Conservation (phyloP, 73 alveolate species). For the Paramecium biaurelia region DNA sequence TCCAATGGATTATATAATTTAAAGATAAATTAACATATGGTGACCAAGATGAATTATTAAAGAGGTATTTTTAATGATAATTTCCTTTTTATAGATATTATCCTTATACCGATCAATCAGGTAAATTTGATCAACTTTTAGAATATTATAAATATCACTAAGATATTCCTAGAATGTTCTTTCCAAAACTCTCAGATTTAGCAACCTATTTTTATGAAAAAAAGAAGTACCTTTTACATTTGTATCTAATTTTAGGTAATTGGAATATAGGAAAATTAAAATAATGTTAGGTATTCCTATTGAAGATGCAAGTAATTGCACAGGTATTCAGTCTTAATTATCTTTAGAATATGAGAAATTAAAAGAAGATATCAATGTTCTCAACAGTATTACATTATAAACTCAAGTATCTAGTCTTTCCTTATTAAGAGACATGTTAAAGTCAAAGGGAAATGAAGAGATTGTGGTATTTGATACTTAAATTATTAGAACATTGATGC, state of each 20-base stretch:
- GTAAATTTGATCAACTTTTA: constrained; percentile 18
- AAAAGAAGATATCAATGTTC: background rate
- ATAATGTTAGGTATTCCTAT: constrained; percentile 22
- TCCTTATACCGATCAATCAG: background rate
- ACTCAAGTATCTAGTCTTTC: constrained; percentile 2
- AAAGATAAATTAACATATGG: constrained; percentile 36
- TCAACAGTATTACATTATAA: background rate
- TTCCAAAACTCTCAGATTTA: constrained; percentile 1
- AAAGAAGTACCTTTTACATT: background rate
- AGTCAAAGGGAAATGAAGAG: background rate
- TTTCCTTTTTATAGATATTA: background rate
- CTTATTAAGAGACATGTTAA: background rate
- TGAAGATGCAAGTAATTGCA: background rate
- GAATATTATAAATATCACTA: constrained; percentile 63
- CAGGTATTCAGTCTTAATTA: background rate
- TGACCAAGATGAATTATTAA: constrained; percentile 56
- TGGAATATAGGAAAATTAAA: constrained; percentile 17
- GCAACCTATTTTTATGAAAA: constrained; percentile 39
- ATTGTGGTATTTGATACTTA: background rate
- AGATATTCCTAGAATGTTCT: constrained; percentile 61
- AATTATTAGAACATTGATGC: constrained; percentile 22
- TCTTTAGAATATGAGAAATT: background rate
- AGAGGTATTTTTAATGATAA: background rate
- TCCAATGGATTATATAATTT: constrained; percentile 38
- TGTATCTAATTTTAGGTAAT: background rate